Evolutionary conservation across 2,329 filamentous ascomycete genomes (phyloP).

Genomic region (Sclerotinia spermophila): DNA sequence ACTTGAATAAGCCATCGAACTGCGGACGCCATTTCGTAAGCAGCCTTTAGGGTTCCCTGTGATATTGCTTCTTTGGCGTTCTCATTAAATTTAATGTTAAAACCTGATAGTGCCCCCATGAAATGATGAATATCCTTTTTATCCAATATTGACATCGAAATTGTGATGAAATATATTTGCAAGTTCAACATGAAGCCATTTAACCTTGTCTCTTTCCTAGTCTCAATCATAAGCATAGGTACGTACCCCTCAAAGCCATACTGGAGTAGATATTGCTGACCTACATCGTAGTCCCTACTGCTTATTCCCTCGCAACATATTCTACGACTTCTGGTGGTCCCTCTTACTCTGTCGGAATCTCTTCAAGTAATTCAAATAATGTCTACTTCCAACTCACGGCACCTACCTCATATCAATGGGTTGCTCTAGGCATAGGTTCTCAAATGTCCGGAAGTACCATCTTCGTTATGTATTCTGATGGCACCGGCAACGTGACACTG

Average conservation of each 20-base stretch:
- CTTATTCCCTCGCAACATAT: conserved; percentile 27
- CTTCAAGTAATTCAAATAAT: conserved; percentile 40
- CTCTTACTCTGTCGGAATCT: conserved; percentile 30
- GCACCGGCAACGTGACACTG: conserved; percentile 51
- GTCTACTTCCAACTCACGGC: conserved; percentile 57
- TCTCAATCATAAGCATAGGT: conserved; percentile 6
- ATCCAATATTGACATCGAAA: background rate
- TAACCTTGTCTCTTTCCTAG: background rate
- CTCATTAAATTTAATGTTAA: background rate
- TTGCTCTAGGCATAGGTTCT: conserved; percentile 54
- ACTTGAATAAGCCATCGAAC: background rate
- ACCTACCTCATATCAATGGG: conserved; percentile 51
- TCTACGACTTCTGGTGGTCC: conserved; percentile 21
- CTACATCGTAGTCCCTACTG: conserved; percentile 19
- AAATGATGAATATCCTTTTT: background rate
- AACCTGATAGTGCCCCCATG: too few species aligned
- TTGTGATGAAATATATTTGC: background rate
- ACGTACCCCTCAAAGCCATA: background rate
- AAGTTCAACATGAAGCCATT: conserved; percentile 5
- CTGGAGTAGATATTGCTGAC: background rate
- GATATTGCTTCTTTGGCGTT: background rate
- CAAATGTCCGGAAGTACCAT: conserved; percentile 55
- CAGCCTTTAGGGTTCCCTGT: background rate
- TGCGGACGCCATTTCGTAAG: background rate
- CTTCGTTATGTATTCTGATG: conserved; percentile 55